A percentile compares a stretch with the other conserved stretches of the same genome.
phyloP scores from a whole-genome alignment of 2,329 filamentous ascomycete genomes.

The Ilyonectria mors-panacis region DNA sequence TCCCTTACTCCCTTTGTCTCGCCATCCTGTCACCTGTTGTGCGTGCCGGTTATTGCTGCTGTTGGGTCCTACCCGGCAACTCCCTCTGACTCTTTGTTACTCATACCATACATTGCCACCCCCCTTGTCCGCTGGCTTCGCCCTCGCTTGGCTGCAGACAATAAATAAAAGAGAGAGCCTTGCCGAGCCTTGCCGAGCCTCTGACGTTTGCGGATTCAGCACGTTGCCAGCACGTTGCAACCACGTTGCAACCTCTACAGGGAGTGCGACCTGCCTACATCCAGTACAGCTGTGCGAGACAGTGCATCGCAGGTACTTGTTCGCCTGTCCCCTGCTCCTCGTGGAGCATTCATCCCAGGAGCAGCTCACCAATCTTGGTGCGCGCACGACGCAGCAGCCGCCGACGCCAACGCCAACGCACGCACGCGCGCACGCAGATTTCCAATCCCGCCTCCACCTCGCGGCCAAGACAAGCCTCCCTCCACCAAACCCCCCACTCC shows the following conservation, averaged over 20 bases:
- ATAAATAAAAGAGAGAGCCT: neutral
- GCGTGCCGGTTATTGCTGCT: neutral
- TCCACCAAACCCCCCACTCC: constrained; percentile 36
- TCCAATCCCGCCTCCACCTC: constrained; percentile 43
- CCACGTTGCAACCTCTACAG: neutral
- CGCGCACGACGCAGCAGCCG: constrained; percentile 22
- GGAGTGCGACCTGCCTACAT: neutral
- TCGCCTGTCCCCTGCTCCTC: constrained; percentile 11
- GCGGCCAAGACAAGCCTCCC: constrained; percentile 20
- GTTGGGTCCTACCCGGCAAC: constrained; percentile 4
- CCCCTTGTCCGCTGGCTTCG: neutral
- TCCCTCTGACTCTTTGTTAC: constrained; percentile 3
- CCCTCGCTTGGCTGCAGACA: neutral
- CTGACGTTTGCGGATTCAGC: constrained; percentile 14
- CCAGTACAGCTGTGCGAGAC: neutral
- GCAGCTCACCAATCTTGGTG: constrained; percentile 17
- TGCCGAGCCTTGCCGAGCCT: neutral
- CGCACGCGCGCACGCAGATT: constrained; percentile 40
- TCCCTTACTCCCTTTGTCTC: constrained; percentile 18
- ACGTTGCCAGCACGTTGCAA: neutral
- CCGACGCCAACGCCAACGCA: constrained; percentile 25
- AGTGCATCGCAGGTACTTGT: constrained; percentile 2
- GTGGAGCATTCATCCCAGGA: neutral
- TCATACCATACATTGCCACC: no score
- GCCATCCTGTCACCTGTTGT: constrained; percentile 22